These are phyloP conservation scores for Bryoerythrophyllum caledonicum DNA, from an alignment of 225 moss, liverwort and hornwort species.

Conservation along the genomic window DNA sequence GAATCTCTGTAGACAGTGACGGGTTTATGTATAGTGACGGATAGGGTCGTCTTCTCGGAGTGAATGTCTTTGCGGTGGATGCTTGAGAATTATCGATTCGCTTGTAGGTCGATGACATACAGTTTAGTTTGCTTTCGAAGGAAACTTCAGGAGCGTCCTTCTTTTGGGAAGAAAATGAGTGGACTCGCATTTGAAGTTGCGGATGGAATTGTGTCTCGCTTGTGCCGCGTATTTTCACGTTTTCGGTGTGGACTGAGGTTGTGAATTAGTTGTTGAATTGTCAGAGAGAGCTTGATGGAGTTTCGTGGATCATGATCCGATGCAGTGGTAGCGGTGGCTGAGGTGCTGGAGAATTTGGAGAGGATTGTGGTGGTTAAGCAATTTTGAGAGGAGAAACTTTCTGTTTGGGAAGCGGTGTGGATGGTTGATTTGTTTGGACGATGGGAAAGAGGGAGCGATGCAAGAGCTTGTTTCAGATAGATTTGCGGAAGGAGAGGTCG, in stretches of 20 bases:
- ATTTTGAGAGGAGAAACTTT: not conserved
- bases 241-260: not conserved
- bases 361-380: no score
- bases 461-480: slow-evolving; percentile 30
- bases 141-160: no score
- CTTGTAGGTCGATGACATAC: no score
- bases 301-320: not conserved
- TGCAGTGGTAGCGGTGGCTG: not conserved
- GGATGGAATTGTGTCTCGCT: not conserved
- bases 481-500: slow-evolving; percentile 31
- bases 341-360: no score
- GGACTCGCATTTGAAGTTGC: not conserved
- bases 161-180: no score
- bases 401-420: no score
- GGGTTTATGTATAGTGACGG: not conserved
- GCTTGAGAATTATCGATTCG: not conserved
- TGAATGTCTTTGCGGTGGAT: not conserved
- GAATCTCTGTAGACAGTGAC: not conserved
- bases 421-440: not conserved
- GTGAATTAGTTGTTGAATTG: no score
- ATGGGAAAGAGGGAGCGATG: slow-evolving; percentile 35
- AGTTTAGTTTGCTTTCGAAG: no score
- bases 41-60: not conserved
- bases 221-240: not conserved
- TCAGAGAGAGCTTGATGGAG: not conserved